Evolutionary conservation across 2,329 filamentous ascomycete genomes (phyloP), one percentile per base, ranked within the genome.

Genomic region (Cladosporium sp.): DNA sequence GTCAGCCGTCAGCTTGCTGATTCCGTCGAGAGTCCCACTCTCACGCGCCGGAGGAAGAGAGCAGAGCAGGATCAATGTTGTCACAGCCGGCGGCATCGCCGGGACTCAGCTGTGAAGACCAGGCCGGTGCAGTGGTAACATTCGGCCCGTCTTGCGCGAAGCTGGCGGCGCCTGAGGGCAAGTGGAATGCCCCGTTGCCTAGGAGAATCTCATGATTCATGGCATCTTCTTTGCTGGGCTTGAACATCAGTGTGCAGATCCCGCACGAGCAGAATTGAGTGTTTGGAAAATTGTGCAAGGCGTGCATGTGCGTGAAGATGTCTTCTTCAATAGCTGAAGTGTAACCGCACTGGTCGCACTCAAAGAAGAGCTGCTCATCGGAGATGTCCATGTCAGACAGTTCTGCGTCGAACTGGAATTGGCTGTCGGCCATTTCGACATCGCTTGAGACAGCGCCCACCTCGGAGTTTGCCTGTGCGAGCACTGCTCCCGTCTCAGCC

Each of bases 271-370:
- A 67, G 38, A 54, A 26, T 14, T 15, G 51, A 32, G 36, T 58
- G 34, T 47, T 14, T 14, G 49, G 58, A 15, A 52, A 14, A 15
- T 47, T 8, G 52, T 68, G 67, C 8, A 10, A 51, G 44, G 14
- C 24, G 38, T 68, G 67, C 47, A 65, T 49, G 44, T 68, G 67
- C 21, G 1, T 18, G 5, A 65, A 34, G 15, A 66, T 26, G 21
- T 60, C 55, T 11, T 61, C 30, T 11, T 38, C 24, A 6, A 28
- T 18, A 52, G 47, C 36, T 7, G 24, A 6, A 18, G 38, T 14
- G 26, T 18, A 30, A 8, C 28, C 61, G 36, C 61, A 64, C 3
- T 28, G 51, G 18, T 14, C 34, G 36, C 51, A 55, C 15, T 5
- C 36, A 15, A 44, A 44, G 11, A 6, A 4, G 24, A 41, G 26